Base-by-base conservation (phyloP, 306 rosid genomes). In the Prinsepia uniflora region DNA sequence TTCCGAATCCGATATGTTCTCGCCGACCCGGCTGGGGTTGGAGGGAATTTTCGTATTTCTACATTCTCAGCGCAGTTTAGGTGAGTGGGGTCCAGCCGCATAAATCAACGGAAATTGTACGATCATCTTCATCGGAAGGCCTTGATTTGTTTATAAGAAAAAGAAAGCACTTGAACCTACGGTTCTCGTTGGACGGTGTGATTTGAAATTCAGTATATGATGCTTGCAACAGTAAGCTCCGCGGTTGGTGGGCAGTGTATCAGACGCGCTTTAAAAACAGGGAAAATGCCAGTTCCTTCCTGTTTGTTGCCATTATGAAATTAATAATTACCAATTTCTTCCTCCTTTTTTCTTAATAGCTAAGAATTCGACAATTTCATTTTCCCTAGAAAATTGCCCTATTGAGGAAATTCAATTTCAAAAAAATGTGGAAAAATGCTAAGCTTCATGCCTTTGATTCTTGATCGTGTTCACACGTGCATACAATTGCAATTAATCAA, bases 31-130 rank as follows among this genome's bases (percentile, higher is more conserved):
- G 10, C 19, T 52, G 52, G 63, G 55, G 43, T 55, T 70, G 74
- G 74, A 54, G 74, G 74, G 73, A 69, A 53, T 54, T 69, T 69
- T 54, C 52, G 18, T 69, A 69, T 61, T 53, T 59, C 0, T 20
- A 30, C 19, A 15, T 49, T 65, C 49, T 14, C 55, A 17, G 5
- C 49, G 14, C 55, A 40, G 9, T 19, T 43, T 18, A 6, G 39
- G n/a, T 18, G 2, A 5, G 24, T 24, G 40, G 62, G 36, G 62
- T 59, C 19, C 11, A 14, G 0, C 64, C 0, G 9, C 43, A 36
- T 10, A 36, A 10, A 60, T 60, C 20, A 34, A 36, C 10, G 39
- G 36, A 4, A 7, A 8, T 40, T 4, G 56, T 24, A 8, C 34
- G 24, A 67, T 43, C 17, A 10, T 67, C n/a, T 30, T 2, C 43